Base-by-base conservation (phyloP, 164 flowering plant genomes). In the Piper betle region DNA sequence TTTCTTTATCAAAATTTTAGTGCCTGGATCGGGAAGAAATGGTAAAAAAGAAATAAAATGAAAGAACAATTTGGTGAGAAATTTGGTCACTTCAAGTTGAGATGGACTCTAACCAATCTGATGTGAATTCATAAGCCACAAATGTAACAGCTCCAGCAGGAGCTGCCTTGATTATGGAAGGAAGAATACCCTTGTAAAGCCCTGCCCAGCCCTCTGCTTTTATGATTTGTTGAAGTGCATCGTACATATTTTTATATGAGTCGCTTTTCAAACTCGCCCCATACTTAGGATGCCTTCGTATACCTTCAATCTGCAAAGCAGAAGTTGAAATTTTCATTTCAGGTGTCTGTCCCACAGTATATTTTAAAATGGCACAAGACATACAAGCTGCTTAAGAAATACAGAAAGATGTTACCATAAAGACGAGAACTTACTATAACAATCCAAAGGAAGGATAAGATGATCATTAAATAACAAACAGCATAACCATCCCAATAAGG, bases 141-240 rank as follows among this genome's bases (percentile, higher is more conserved):
- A 94, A 94, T 38, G 99, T 94, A 39, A 94, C 96, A 53, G 99
- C 99, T 64, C 95, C 96, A 42, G 97, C 93, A 39, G 97, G 97
- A 59, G 99, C 97, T 64, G 99, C 96, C 73, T 94, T 94, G 58
- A 94, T 74, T 15, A 92, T 79, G 33, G 99, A 91, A 1, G 99
- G 99, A 11, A 84, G 71, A 55, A 94, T 85, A 59, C 99, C 99
- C 68, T 94, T 91, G 72, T 94, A 91, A 37, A 94, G 87, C 52
- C 97, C 98, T 52, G 79, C 75, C 85, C 75, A 83, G 6, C 98
- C 97, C 66, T 90, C 97, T 15, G 20, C 12, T 41, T 43, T 71
- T 74, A 79, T 33, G 52, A 94, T 94, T 52, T 73, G 78, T 0
- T 66, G 46, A 42, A 88, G 61, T 13, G 81, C 96, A 69, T 91